Evolutionary conservation across 2,329 filamentous ascomycete species (phyloP), one percentile per base, ranked within the genome.

Genomic region (Nannizzia gypsea): DNA sequence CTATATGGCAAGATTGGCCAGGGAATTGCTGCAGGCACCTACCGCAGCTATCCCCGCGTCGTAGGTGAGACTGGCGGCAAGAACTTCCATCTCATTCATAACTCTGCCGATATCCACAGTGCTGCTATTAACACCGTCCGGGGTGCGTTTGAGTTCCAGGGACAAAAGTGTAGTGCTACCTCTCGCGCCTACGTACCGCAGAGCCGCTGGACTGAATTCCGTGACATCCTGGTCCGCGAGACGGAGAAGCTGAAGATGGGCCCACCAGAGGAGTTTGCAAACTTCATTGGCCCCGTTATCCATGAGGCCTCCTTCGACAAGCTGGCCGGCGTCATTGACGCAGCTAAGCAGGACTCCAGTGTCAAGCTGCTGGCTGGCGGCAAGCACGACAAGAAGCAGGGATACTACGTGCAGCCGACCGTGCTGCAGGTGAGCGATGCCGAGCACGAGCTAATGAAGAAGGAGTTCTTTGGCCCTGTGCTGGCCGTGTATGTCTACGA

Each of bases 41-140:
- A 95, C 77, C 80, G 80, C 64, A 85, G 87, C 67, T 97, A 96
- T 75, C 90, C 90, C 50, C 86, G 90, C 67, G 88, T 95, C 64
- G 89, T 95, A 3, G 90, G 89, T 62, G 90, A 95, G 80, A 95
- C 90, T 26, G 89, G 90, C 62, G 90, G 90, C 72, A 95, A 95
- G 83, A 95, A 95, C 80, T 95, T 91, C 80, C 90, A 95, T 73
- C 75, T 95, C 58, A 74, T 95, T 34, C 89, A 95, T 77, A 77
- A 79, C 52, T 85, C 84, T 2, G 90, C 90, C 42, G 87, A 95
- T 66, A 75, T 93, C 56, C 77, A 83, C 62, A 93, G 92, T 69
- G 89, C 89, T 9, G 89, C 83, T 38, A 80, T 88, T 65, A 87
- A 95, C 73, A 93, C 89, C 3, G 83, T 95, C 31, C 87, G 90